These are phyloP conservation scores for Fallopia convolvulus DNA, from an alignment of 148 eudicot species.

Conservation along the genomic window DNA sequence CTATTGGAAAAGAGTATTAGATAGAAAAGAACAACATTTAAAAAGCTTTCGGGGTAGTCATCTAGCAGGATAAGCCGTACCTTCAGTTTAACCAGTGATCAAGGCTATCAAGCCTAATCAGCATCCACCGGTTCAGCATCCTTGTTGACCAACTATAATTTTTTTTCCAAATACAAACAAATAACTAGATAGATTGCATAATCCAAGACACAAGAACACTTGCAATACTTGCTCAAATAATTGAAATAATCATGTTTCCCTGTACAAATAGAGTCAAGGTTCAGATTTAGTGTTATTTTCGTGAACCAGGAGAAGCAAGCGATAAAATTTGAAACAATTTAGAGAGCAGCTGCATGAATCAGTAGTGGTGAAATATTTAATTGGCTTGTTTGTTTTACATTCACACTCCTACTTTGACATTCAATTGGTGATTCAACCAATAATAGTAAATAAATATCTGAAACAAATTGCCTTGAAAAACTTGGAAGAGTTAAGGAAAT, in stretches of 20 bases:
- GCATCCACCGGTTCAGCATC: slow-evolving; percentile 33
- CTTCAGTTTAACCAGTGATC: not conserved
- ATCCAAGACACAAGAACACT: not conserved
- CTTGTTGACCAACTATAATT: slow-evolving; percentile 47
- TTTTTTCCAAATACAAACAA: not conserved
- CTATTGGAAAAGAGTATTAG: not conserved
- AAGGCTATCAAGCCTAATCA: slow-evolving; percentile 25
- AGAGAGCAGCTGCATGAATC: no score
- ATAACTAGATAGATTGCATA: not conserved
- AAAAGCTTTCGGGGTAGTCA: not conserved
- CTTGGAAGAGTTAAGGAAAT: no score
- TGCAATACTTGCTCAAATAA: no score
- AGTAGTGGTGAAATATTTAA: no score
- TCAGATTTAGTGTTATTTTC: not conserved
- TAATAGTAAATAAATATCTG: no score
- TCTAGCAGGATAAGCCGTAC: not conserved
- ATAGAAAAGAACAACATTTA: not conserved
- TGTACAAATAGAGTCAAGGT: not conserved
- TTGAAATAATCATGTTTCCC: not conserved
- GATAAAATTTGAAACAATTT: no score
- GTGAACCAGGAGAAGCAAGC: no score
- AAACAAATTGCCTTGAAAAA: no score
- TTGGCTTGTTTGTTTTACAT: no score
- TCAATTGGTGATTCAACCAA: no score
- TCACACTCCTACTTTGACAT: no score